A percentile compares a stretch with the other conserved stretches of the same genome.
Evolutionary conservation across 768 basidiomycete species (phyloP).

Genomic region (Pleurotus platypus): DNA sequence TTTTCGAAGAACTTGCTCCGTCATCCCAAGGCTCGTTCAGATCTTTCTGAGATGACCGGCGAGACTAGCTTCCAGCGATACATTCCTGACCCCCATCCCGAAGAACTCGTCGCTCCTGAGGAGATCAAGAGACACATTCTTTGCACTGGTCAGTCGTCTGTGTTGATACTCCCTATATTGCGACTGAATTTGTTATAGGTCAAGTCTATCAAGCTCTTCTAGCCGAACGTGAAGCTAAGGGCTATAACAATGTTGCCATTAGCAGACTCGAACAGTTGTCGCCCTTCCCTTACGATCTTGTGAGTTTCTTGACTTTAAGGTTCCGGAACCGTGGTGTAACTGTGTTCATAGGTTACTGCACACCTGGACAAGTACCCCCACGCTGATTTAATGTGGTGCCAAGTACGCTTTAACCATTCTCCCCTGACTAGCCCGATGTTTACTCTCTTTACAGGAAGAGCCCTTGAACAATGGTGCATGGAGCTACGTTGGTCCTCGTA

Average conservation of each 20-base stretch:
- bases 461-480: constrained; percentile 97
- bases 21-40: constrained; percentile 87
- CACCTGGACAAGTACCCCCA: constrained; percentile 97
- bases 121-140: constrained; percentile 90
- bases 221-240: constrained; percentile 86
- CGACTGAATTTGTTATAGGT: constrained; percentile 37
- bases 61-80: constrained; percentile 94
- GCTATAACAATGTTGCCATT: constrained; percentile 91
- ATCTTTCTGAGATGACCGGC: constrained; percentile 82
- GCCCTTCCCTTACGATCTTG: constrained; percentile 95
- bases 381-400: constrained; percentile 90
- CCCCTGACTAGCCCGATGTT: background rate
- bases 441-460: constrained; percentile 58
- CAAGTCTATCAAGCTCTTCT: constrained; percentile 93
- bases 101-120: constrained; percentile 72
- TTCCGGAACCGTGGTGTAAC: constrained; percentile 3
- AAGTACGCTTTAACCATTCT: constrained; percentile 38
- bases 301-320: constrained; percentile 31
- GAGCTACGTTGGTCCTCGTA: constrained; percentile 92
- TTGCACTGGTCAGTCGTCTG: constrained; percentile 55
- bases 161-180: background rate
- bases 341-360: constrained; percentile 66
- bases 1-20: constrained; percentile 97
- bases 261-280: constrained; percentile 93
- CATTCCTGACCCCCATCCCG: constrained; percentile 77